Evolutionary conservation across 805 yeast genomes (phyloP).

Genomic region (Saccharomycopsis babjevae): DNA sequence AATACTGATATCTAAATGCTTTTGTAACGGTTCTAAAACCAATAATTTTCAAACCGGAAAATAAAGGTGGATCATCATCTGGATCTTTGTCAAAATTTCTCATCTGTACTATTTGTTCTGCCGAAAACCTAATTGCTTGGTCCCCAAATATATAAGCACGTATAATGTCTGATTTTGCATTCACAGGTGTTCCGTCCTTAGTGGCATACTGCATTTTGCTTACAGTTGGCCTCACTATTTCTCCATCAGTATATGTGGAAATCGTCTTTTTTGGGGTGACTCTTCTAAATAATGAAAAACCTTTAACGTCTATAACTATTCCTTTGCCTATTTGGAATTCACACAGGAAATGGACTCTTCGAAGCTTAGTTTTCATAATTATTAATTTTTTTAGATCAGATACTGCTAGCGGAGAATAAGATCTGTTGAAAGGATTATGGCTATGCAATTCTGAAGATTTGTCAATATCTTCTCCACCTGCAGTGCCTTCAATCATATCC

Average conservation of each 20-base stretch:
- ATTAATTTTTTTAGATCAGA: conserved; percentile 37
- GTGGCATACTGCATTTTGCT: conserved; percentile 30
- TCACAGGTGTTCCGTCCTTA: conserved; percentile 32
- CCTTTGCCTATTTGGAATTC: conserved; percentile 46
- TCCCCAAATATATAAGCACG: conserved; percentile 39
- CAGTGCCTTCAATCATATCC: not conserved
- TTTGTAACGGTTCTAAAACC: conserved; percentile 48
- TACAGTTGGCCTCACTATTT: conserved; percentile 41
- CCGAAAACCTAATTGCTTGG: conserved; percentile 31
- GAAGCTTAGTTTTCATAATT: conserved; percentile 47
- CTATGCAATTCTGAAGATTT: not conserved
- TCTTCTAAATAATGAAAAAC: conserved; percentile 52
- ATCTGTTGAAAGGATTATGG: not conserved
- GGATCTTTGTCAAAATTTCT: conserved; percentile 24
- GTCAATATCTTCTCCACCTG: not conserved
- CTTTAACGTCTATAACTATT: conserved; percentile 57
- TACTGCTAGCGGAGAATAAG: not conserved
- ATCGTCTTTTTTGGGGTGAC: conserved; percentile 41
- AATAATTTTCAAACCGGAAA: conserved; percentile 41
- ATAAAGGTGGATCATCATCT: conserved; percentile 16
- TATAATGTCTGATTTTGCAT: conserved; percentile 25
- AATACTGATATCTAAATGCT: conserved; percentile 41
- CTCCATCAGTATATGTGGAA: conserved; percentile 45
- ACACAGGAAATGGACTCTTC: conserved; percentile 52
- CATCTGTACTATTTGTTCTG: conserved; percentile 28